Base-by-base conservation (phyloP, 106 monocot species). In the Triglochin maritima region DNA sequence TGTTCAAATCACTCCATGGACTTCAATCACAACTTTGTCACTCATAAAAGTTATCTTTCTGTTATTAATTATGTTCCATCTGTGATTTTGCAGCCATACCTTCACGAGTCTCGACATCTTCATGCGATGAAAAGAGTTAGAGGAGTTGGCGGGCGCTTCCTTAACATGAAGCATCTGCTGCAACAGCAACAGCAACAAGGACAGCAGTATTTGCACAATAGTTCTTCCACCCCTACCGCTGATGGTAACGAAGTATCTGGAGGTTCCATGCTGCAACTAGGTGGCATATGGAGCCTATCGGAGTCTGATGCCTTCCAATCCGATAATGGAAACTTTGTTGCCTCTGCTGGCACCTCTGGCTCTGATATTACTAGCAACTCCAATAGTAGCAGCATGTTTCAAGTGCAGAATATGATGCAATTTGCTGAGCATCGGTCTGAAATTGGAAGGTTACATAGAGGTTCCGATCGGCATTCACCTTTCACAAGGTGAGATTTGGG, bases 111-210 rank as follows among this genome's bases (percentile, higher is more conserved):
- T 53, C 66, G 75, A 46, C 75, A 76, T 66, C 49, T 66, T 49
- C 75, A 83, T 62, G 78, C 78, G 4, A 56, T 83, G 71, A 83
- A 79, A 7, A 83, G 81, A 61, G 73, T 51, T 2, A 58, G 81
- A 48, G 81, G 81, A 49, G 64, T 77, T 4, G 76, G 82, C 10
- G 79, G 78, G 11, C 79, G 82, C 5, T 83, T 79, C 58, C 71
- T 79, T 2, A 79, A 83, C 8, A 79, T 63, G 11, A 79, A 79
- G 46, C 46, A 77, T 11, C 7, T 11, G 4, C 7, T 11, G 4
- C 58, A 81, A 2, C 62, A 81, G 59, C 10, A 45, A 17, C 4
- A 49, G 7, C n/a, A 66, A 11, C 47, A 64, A 16, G 17, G 41
- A 29, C 71, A 72, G 17, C 56, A 68, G 45, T 44, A 62, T 9